Evolutionary conservation across 768 basidiomycete genomes (phyloP).

Genomic region (Boletellus sp.): DNA sequence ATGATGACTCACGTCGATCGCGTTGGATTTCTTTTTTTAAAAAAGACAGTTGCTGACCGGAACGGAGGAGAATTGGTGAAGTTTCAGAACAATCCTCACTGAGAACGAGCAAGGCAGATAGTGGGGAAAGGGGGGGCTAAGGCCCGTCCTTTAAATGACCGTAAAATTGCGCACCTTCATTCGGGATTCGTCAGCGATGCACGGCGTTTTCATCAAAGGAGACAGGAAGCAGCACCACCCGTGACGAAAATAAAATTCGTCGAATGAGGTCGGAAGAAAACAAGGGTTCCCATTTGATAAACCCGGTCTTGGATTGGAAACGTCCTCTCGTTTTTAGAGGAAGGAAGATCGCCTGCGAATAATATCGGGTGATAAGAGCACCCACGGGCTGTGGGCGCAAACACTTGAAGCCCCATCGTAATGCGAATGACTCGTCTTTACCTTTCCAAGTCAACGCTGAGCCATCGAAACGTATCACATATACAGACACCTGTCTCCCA

Average conservation of each 20-base stretch:
- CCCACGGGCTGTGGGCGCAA: background rate
- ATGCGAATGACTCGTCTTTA: background rate
- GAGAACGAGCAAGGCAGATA: background rate
- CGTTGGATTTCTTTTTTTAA: background rate
- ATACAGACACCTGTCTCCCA: conserved; percentile 5
- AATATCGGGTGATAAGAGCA: background rate
- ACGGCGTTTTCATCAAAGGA: background rate
- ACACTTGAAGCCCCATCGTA: conserved; percentile 11
- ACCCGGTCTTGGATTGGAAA: background rate
- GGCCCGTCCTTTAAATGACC: conserved; percentile 3
- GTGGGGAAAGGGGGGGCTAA: background rate
- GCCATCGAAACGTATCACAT: conserved; percentile 11
- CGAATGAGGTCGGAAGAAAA: background rate
- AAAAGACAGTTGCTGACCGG: background rate
- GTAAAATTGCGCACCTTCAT: background rate
- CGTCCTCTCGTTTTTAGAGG: background rate
- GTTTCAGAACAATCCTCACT: background rate
- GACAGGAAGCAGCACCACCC: conserved; percentile 1
- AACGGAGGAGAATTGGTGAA: background rate
- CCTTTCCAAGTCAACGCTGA: conserved; percentile 1
- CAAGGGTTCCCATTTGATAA: background rate
- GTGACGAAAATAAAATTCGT: background rate
- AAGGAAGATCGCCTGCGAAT: conserved; percentile 5
- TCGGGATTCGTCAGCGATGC: background rate
- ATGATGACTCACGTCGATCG: background rate